These are phyloP conservation scores for Saccharomycopsis schoenii DNA, from an alignment of 805 yeast species.

Conservation along the genomic window DNA sequence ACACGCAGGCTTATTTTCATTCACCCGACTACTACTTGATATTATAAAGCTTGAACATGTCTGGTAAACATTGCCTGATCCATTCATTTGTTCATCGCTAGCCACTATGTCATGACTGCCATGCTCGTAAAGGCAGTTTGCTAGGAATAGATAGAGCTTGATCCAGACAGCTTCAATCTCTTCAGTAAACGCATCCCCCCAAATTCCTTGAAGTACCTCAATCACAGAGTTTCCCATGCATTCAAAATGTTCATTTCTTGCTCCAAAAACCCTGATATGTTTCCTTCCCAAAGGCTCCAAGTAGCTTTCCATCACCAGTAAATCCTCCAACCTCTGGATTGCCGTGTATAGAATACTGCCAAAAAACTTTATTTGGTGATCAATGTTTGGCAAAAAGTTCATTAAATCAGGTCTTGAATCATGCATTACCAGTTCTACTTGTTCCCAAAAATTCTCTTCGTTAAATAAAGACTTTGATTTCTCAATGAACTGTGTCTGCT, in stretches of 20 bases:
- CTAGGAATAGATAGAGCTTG: slow-evolving; percentile 23
- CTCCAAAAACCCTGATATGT: slow-evolving; percentile 45
- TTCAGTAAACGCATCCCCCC: slow-evolving; percentile 20
- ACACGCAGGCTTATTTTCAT: not conserved
- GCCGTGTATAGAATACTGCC: slow-evolving; percentile 50
- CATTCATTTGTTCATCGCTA: not conserved
- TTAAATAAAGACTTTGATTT: slow-evolving; percentile 24
- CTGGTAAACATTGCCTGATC: not conserved
- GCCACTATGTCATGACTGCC: slow-evolving; percentile 2
- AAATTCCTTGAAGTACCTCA: slow-evolving; percentile 44
- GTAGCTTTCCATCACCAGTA: slow-evolving; percentile 38
- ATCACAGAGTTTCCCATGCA: slow-evolving; percentile 52
- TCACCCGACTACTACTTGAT: not conserved
- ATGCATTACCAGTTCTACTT: slow-evolving; percentile 42
- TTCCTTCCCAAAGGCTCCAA: slow-evolving; percentile 42
- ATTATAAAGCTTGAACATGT: not conserved
- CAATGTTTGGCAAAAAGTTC: slow-evolving; percentile 40
- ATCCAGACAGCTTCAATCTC: slow-evolving; percentile 21
- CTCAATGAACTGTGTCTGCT: too few relatives aligned
- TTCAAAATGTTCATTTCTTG: slow-evolving; percentile 43
- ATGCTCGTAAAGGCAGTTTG: slow-evolving; percentile 19
- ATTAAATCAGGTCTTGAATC: slow-evolving; percentile 37
- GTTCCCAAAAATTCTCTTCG: slow-evolving; percentile 42
- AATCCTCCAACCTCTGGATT: slow-evolving; percentile 40
- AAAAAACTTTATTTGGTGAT: slow-evolving; percentile 51